Evolutionary conservation across 2,329 filamentous ascomycete species (phyloP).

Genomic region (Fusarium nematophilum): DNA sequence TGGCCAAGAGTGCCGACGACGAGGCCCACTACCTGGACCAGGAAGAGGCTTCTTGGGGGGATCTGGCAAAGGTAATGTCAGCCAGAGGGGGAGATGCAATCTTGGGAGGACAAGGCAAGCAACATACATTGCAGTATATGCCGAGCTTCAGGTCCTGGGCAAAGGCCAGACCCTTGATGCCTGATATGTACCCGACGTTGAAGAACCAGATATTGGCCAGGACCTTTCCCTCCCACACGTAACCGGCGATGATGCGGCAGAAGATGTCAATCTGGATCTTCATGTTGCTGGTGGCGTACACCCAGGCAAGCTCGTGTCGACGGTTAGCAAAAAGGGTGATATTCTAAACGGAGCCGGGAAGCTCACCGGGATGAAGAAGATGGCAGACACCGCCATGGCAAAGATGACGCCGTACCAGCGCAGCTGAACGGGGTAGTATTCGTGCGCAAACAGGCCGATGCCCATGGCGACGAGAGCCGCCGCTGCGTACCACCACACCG

Average conservation of each 20-base stretch:
- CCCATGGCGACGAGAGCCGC: slow-evolving; percentile 36
- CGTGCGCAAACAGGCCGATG: slow-evolving; percentile 45
- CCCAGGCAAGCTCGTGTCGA: slow-evolving; percentile 45
- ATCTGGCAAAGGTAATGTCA: slow-evolving; percentile 47
- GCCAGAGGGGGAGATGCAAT: neutral
- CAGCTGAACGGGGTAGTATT: slow-evolving; percentile 47
- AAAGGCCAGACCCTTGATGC: slow-evolving; percentile 55
- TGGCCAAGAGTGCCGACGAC: slow-evolving; percentile 58
- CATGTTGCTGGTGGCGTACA: slow-evolving; percentile 56
- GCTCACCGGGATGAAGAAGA: slow-evolving; percentile 47
- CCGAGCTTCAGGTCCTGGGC: slow-evolving; percentile 60
- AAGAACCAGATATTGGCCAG: slow-evolving; percentile 54
- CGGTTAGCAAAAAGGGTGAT: neutral
- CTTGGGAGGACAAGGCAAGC: too few relatives aligned
- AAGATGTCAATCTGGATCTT: slow-evolving; percentile 58
- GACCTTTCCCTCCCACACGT: slow-evolving; percentile 57
- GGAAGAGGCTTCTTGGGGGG: slow-evolving; percentile 57
- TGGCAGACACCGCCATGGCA: slow-evolving; percentile 41
- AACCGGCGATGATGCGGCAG: slow-evolving; percentile 57
- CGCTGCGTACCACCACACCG: slow-evolving; percentile 43
- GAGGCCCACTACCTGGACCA: slow-evolving; percentile 56
- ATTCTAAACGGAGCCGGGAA: too few relatives aligned
- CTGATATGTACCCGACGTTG: slow-evolving; percentile 54
- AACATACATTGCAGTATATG: slow-evolving; percentile 50
- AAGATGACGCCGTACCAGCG: slow-evolving; percentile 48